These are phyloP conservation scores for Tuber melanosporum DNA, from an alignment of 495 filamentous ascomycete genomes.

Conservation along the genomic window DNA sequence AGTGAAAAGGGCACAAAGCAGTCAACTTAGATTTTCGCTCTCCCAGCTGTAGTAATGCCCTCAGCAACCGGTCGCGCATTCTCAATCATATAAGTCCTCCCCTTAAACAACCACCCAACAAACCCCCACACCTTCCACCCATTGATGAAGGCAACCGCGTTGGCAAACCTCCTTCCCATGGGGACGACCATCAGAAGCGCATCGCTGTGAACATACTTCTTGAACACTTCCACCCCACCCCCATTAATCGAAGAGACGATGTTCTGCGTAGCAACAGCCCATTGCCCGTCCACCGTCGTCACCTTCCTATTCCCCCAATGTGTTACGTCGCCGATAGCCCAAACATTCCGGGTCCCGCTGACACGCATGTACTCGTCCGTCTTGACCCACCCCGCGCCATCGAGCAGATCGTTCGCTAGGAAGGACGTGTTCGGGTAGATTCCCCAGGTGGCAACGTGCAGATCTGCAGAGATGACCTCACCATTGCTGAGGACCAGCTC, in stretches of 20 bases:
- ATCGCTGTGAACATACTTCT: conserved; percentile 45
- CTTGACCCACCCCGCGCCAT: conserved; percentile 49
- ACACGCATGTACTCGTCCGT: conserved; percentile 55
- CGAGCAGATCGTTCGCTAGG: conserved; percentile 50
- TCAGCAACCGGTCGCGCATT: conserved; percentile 20
- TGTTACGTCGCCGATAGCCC: conserved; percentile 51
- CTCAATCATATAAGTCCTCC: conserved; percentile 48
- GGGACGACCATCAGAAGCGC: conserved; percentile 46
- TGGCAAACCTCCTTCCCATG: conserved; percentile 47
- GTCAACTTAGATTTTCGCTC: conserved; percentile 23
- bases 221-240: conserved; percentile 46
- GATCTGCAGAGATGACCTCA: conserved; percentile 47
- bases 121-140: conserved; percentile 51
- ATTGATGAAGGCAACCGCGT: conserved; percentile 50
- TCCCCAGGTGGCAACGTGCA: conserved; percentile 61
- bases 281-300: conserved; percentile 3
- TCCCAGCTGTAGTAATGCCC: conserved; percentile 13
- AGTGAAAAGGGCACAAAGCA: neutral
- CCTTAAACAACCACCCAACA: conserved; percentile 53
- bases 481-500: conserved; percentile 43
- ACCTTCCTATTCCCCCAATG: conserved; percentile 25
- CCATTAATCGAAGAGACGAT: conserved; percentile 26
- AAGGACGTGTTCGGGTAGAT: conserved; percentile 57
- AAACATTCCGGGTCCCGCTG: conserved; percentile 46
- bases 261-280: conserved; percentile 11